Evolutionary conservation across 352 stramenopile species (phyloP).

Genomic region (Phytophthora melonis): DNA sequence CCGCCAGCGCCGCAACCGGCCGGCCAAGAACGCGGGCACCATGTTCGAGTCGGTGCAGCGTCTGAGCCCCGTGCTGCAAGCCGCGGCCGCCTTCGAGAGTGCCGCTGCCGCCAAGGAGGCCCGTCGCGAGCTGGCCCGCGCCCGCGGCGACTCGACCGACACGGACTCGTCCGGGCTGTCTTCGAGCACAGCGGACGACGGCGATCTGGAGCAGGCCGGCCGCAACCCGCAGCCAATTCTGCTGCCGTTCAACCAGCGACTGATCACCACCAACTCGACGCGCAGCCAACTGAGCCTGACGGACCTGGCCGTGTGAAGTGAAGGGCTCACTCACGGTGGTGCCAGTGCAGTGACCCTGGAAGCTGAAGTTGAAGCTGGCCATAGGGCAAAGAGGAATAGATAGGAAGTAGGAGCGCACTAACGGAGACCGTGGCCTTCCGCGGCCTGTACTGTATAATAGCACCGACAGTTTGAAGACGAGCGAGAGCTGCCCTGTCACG

Average conservation of each 20-base stretch:
- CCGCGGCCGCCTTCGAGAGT: constrained; percentile 41
- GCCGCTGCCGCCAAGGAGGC: constrained; percentile 29
- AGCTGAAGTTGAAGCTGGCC: constrained; percentile 28
- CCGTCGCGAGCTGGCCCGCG: constrained; percentile 27
- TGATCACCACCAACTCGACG: constrained; percentile 42
- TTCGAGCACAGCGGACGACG: constrained; percentile 31
- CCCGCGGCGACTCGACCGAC: constrained; percentile 44
- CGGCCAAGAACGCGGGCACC: constrained; percentile 10
- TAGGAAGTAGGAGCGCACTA: neutral
- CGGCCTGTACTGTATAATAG: neutral
- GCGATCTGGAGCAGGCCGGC: constrained; percentile 60
- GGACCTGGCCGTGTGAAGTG: constrained; percentile 31
- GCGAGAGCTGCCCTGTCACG: neutral
- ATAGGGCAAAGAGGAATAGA: constrained; percentile 21
- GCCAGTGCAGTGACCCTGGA: neutral
- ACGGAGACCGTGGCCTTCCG: neutral
- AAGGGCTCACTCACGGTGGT: neutral
- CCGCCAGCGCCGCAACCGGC: constrained; percentile 25
- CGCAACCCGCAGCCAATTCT: constrained; percentile 66
- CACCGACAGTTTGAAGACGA: neutral
- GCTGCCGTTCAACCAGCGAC: constrained; percentile 57
- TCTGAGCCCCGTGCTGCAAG: constrained; percentile 48
- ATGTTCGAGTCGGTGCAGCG: constrained; percentile 46
- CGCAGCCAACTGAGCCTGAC: constrained; percentile 47
- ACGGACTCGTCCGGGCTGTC: constrained; percentile 37